These are phyloP conservation scores for Carpinus viminea DNA, from an alignment of 306 rosid species.

Conservation along the genomic window DNA sequence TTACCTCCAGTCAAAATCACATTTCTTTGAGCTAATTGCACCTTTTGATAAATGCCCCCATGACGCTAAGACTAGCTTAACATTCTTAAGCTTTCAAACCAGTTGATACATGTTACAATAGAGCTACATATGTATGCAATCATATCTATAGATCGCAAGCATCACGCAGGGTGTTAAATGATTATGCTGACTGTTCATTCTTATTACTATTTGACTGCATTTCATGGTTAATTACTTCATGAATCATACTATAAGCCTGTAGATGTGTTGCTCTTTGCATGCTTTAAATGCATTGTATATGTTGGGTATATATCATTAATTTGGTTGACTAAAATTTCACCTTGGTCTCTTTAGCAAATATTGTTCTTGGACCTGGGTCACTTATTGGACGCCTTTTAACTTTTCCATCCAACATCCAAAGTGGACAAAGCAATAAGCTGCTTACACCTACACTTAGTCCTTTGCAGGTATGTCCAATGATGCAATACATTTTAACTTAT, in stretches of 20 bases:
- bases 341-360: constrained; percentile 59
- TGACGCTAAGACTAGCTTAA: too few relatives aligned
- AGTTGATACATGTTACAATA: not conserved
- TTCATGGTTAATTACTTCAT: constrained; percentile 11
- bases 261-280: constrained; percentile 8
- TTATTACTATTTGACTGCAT: not conserved
- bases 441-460: constrained; percentile 57
- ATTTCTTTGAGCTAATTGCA: too few relatives aligned
- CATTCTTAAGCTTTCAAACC: too few relatives aligned
- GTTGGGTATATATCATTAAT: constrained; percentile 5
- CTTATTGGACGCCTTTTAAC: constrained; percentile 71
- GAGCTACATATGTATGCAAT: not conserved
- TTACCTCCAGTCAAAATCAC: too few relatives aligned
- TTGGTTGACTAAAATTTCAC: constrained; percentile 18
- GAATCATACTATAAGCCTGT: constrained; percentile 9
- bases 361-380: constrained; percentile 71
- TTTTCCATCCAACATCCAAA: constrained; percentile 38
- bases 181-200: not conserved
- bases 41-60: too few relatives aligned
- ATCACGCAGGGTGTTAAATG: not conserved
- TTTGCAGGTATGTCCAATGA: constrained; percentile 60
- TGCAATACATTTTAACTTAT: constrained; percentile 24
- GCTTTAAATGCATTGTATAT: constrained; percentile 5
- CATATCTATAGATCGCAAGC: not conserved
- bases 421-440: constrained; percentile 43